These are phyloP conservation scores for Vicia villosa DNA, from an alignment of 306 rosid species.

Conservation along the genomic window DNA sequence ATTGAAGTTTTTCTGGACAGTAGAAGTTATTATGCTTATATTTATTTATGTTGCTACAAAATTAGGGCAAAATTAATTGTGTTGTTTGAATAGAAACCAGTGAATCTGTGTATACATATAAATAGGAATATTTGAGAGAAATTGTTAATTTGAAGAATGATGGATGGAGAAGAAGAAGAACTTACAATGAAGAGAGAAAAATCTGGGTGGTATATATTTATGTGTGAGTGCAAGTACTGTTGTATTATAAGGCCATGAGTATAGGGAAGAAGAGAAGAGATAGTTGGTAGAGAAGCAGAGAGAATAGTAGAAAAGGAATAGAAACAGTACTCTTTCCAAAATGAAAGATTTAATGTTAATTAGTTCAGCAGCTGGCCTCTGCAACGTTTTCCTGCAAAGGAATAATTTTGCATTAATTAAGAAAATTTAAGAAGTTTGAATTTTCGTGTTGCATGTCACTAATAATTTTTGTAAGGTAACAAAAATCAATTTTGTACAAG, in stretches of 20 bases:
- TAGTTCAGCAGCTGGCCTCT: conserved; percentile 36
- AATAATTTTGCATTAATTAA: conserved; percentile 27
- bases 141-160: conserved; percentile 25
- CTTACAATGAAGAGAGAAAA: conserved; percentile 43
- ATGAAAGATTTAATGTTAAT: conserved; percentile 32
- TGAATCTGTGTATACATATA: conserved; percentile 18
- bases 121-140: conserved; percentile 36
- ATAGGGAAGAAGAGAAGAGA: conserved; percentile 16
- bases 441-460: conserved; percentile 42
- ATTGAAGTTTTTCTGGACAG: neutral
- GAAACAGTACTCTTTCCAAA: conserved; percentile 21
- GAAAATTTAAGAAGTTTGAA: neutral
- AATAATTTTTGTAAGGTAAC: neutral
- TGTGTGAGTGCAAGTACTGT: neutral
- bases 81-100: conserved; percentile 22
- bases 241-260: conserved; percentile 23
- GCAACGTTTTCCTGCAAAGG: conserved; percentile 31
- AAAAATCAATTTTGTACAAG: neutral
- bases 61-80: conserved; percentile 41
- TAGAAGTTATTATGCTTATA: neutral
- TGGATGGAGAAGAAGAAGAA: conserved; percentile 20
- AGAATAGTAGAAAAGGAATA: neutral
- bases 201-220: conserved; percentile 4
- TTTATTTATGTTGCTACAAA: conserved; percentile 19
- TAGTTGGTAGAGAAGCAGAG: neutral